These are phyloP conservation scores for Ogataea zsoltii DNA, from an alignment of 805 yeast genomes.

Conservation along the genomic window DNA sequence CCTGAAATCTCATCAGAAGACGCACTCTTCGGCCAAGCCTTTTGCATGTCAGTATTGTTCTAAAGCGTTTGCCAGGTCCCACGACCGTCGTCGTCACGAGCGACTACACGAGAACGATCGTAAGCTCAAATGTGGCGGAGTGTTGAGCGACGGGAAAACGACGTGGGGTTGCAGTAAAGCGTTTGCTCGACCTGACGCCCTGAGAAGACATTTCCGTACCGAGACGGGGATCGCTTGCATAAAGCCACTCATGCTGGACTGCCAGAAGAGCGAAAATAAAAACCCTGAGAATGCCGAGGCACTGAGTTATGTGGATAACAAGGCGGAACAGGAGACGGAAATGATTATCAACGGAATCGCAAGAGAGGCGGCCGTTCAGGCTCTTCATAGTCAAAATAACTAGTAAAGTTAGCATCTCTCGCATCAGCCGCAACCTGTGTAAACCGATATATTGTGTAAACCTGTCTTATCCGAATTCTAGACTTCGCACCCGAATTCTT, in stretches of 20 bases:
- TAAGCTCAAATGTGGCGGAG: slow-evolving; percentile 67
- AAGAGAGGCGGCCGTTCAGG: slow-evolving; percentile 24
- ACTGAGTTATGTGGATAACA: not conserved
- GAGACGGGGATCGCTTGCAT: slow-evolving; percentile 75
- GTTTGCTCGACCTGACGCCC: slow-evolving; percentile 77
- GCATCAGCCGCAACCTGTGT: not conserved
- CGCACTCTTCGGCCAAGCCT: slow-evolving; percentile 69
- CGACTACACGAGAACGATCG: slow-evolving; percentile 71
- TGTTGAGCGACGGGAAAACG: slow-evolving; percentile 54
- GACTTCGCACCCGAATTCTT: no score
- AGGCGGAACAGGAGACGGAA: slow-evolving; percentile 16
- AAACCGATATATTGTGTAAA: no score
- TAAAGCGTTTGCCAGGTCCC: slow-evolving; percentile 73
- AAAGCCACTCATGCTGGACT: slow-evolving; percentile 63
- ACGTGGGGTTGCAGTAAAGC: slow-evolving; percentile 75
- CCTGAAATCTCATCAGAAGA: slow-evolving; percentile 49
- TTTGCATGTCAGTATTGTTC: slow-evolving; percentile 63
- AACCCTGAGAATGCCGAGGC: not conserved
- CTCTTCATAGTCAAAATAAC: slow-evolving; percentile 8
- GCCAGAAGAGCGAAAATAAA: slow-evolving; percentile 20
- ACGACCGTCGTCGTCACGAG: slow-evolving; percentile 77
- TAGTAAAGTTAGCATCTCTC: no score
- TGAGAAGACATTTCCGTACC: slow-evolving; percentile 72
- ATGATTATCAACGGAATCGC: slow-evolving; percentile 21
- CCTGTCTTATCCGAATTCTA: no score